Evolutionary conservation across 1,139 yeast species (phyloP), one percentile per base, ranked within the genome.

Genomic region (Kodamaea arcana): DNA sequence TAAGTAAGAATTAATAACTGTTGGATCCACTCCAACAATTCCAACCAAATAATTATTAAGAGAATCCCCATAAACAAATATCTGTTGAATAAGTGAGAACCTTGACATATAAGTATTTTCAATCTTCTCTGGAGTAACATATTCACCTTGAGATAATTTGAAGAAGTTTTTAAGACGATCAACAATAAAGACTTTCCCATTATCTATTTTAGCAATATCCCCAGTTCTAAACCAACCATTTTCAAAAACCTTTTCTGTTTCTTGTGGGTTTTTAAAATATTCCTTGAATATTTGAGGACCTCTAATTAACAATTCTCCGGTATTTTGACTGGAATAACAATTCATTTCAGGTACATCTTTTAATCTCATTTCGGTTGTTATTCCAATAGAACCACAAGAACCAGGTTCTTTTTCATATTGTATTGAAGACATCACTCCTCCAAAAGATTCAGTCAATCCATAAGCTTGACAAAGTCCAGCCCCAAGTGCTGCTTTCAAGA

Each of bases 101-200:
- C 64, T 57, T 3, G 83, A 69, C 31, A 80, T 60, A 50, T 83
- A 82, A 16, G 64, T 61, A 50, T 78, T 80, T 52, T 83, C 94
- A 43, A 83, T 78, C 55, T 76, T 79, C 52, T 83, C 94, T 3
- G 92, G 90, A 2, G 88, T 81, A 36, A 83, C 76, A 55, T 83
- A 83, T 56, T 83, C 94, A 40, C 94, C 94, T 57, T 83, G 94
- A 1, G 90, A 75, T 48, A 83, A 68, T 58, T 83, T 83, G 70
- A 83, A 83, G 62, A 83, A 83, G 58, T 83, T 83, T 65, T 83
- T 83, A 31, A 83, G 88, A 42, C 94, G 70, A 53, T 83, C 94
- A 47, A 83, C 71, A 37, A 83, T 80, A 43, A 51, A 62, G 15
- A 83, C 53, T 40, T 84, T 68, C 4, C 48, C 44, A 24, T 65